Percentiles rank a stretch among this genome's conserved stretches.
phyloP scores from a whole-genome alignment of 148 eudicot species.

The Dianthus caryophyllus region DNA sequence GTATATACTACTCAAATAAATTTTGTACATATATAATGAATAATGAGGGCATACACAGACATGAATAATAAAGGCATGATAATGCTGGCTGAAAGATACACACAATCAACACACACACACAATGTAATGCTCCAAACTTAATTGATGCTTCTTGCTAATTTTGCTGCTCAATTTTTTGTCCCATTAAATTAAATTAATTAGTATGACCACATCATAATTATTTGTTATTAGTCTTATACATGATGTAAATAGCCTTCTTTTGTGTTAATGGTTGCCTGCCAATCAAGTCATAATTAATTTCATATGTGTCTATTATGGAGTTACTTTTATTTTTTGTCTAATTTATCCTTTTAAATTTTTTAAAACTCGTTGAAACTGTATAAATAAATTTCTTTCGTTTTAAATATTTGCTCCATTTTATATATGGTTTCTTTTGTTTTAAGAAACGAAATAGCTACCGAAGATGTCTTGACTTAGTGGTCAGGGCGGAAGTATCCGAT shows the following conservation, averaged over 20 bases:
- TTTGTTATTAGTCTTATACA: slow-evolving; percentile 15
- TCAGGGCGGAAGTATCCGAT: too few species aligned
- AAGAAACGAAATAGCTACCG: too few species aligned
- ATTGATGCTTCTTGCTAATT: slow-evolving; percentile 12
- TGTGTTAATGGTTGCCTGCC: slow-evolving; percentile 17
- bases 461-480: too few species aligned
- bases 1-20: too few species aligned
- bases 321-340: not conserved
- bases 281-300: slow-evolving; percentile 15
- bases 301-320: not conserved
- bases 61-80: slow-evolving; percentile 17
- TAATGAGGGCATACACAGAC: slow-evolving; percentile 11
- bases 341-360: not conserved
- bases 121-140: slow-evolving; percentile 18
- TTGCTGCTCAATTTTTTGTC: slow-evolving; percentile 17
- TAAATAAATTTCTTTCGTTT: too few species aligned
- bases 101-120: slow-evolving; percentile 24
- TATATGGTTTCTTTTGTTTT: too few species aligned
- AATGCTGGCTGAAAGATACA: slow-evolving; percentile 19
- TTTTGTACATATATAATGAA: not conserved
- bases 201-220: slow-evolving; percentile 15
- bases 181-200: slow-evolving; percentile 8
- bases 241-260: slow-evolving; percentile 3
- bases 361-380: not conserved
- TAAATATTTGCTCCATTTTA: too few species aligned